A percentile compares a stretch with the other conserved stretches of the same genome.
Evolutionary conservation across 257 asterid genomes (phyloP).

Genomic region (Gentiana dahurica): DNA sequence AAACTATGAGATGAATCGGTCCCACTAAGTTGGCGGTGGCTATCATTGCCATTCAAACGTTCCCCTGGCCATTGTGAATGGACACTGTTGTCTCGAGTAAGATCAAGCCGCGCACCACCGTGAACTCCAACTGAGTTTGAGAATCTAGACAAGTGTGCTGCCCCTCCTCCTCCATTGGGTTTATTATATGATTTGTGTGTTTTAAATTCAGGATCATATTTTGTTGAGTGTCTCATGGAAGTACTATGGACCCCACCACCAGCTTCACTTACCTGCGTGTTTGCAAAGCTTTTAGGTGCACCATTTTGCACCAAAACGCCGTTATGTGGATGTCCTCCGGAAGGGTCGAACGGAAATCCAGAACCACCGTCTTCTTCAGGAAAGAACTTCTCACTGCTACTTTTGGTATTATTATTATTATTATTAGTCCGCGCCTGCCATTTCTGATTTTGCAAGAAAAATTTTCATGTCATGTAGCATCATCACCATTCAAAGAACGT

Average conservation of each 20-base stretch:
- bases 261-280: conserved; percentile 14
- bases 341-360: conserved; percentile 38
- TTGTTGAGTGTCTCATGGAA: conserved; percentile 32
- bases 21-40: conserved; percentile 34
- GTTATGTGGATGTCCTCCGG: conserved; percentile 22
- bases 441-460: conserved; percentile 27
- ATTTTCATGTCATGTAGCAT: no score
- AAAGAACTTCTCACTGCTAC: conserved; percentile 46
- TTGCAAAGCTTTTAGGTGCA: conserved; percentile 21
- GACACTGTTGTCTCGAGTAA: conserved; percentile 34
- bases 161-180: conserved; percentile 38
- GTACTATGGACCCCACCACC: conserved; percentile 7
- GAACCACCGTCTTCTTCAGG: conserved; percentile 41
- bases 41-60: conserved; percentile 21
- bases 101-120: conserved; percentile 54
- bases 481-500: not conserved
- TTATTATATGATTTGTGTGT: conserved; percentile 35
- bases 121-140: conserved; percentile 65
- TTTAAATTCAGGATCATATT: conserved; percentile 32
- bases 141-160: conserved; percentile 53
- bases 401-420: conserved; percentile 11
- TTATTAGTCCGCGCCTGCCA: conserved; percentile 39
- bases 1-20: conserved; percentile 47
- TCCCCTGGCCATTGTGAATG: conserved; percentile 41
- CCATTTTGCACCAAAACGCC: conserved; percentile 26